Percentiles rank a stretch among this genome's conserved stretches.
These are phyloP conservation scores for Lactifluus volemus DNA, from an alignment of 768 basidiomycete genomes.

Conservation along the genomic window DNA sequence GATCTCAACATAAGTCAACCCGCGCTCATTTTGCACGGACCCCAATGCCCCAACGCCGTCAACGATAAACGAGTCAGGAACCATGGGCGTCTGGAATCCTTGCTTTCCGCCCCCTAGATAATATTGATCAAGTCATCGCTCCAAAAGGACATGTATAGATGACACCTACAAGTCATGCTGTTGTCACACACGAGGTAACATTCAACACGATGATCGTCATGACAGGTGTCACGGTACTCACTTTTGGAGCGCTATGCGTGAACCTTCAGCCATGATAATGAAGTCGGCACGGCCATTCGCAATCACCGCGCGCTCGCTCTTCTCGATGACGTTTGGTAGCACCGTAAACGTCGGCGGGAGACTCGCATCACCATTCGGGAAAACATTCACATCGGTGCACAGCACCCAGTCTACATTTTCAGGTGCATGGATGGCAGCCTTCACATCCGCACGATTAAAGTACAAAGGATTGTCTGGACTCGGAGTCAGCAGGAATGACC, in stretches of 20 bases:
- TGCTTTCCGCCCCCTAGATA: slow-evolving; percentile 52
- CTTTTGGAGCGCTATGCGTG: slow-evolving; percentile 32
- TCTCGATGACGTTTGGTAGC: slow-evolving; percentile 68
- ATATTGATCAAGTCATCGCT: neutral
- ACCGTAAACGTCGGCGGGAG: slow-evolving; percentile 51
- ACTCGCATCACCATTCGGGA: slow-evolving; percentile 52
- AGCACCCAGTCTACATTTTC: slow-evolving; percentile 48
- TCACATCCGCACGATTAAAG: slow-evolving; percentile 62
- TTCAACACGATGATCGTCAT: neutral
- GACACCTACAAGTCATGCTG: slow-evolving; percentile 14
- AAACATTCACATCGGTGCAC: slow-evolving; percentile 50
- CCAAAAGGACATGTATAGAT: neutral
- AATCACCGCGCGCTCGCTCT: slow-evolving; percentile 58
- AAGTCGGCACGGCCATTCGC: slow-evolving; percentile 68
- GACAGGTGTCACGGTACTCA: slow-evolving; percentile 15
- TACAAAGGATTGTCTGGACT: slow-evolving; percentile 52
- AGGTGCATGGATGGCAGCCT: slow-evolving; percentile 65
- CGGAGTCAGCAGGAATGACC: slow-evolving; percentile 46
- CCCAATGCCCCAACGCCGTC: slow-evolving; percentile 64
- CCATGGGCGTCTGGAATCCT: slow-evolving; percentile 66
- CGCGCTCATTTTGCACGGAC: slow-evolving; percentile 55
- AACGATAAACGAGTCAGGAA: slow-evolving; percentile 57
- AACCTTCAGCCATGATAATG: slow-evolving; percentile 61
- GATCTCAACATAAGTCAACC: slow-evolving; percentile 61
- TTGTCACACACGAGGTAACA: neutral